Evolutionary conservation across 352 stramenopile genomes (phyloP).

Genomic region (Phytophthora capsici): DNA sequence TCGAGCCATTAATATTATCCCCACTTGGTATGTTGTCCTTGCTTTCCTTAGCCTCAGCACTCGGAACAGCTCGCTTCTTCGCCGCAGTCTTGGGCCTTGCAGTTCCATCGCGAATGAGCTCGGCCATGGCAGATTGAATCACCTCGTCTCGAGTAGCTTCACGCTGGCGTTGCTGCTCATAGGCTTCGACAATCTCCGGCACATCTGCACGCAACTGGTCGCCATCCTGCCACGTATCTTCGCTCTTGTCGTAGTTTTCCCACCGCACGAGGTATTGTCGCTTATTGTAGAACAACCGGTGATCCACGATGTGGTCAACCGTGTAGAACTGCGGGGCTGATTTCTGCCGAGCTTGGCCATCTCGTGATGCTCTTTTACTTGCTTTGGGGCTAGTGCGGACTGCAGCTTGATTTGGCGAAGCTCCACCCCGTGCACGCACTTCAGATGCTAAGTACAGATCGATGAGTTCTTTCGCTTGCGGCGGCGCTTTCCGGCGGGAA

Average conservation of each 20-base stretch:
- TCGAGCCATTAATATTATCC: slow-evolving; percentile 4
- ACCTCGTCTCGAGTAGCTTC: slow-evolving; percentile 6
- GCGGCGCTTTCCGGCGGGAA: slow-evolving; percentile 32
- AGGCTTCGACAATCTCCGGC: slow-evolving; percentile 57
- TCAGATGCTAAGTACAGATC: slow-evolving; percentile 28
- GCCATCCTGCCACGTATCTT: slow-evolving; percentile 73
- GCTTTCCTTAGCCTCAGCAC: not conserved
- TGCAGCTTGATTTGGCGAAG: not conserved
- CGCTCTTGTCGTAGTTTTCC: slow-evolving; percentile 66
- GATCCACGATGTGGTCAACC: slow-evolving; percentile 68
- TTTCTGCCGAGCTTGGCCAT: slow-evolving; percentile 2
- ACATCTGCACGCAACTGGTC: slow-evolving; percentile 59
- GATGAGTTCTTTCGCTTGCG: slow-evolving; percentile 42
- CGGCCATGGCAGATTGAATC: slow-evolving; percentile 14
- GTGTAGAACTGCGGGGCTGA: slow-evolving; percentile 40
- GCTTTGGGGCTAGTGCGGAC: slow-evolving; percentile 2
- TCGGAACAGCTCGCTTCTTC: slow-evolving; percentile 7
- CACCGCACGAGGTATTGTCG: slow-evolving; percentile 72
- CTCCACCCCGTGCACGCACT: slow-evolving; percentile 6
- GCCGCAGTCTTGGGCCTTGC: not conserved
- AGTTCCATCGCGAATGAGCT: slow-evolving; percentile 11
- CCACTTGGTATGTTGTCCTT: slow-evolving; percentile 3
- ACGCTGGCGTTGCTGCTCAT: slow-evolving; percentile 43
- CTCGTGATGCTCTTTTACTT: slow-evolving; percentile 15
- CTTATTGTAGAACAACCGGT: slow-evolving; percentile 47